Evolutionary conservation across 1,139 yeast genomes (phyloP), one percentile per base, ranked within the genome.

Genomic region (Taphrina wiesneri): DNA sequence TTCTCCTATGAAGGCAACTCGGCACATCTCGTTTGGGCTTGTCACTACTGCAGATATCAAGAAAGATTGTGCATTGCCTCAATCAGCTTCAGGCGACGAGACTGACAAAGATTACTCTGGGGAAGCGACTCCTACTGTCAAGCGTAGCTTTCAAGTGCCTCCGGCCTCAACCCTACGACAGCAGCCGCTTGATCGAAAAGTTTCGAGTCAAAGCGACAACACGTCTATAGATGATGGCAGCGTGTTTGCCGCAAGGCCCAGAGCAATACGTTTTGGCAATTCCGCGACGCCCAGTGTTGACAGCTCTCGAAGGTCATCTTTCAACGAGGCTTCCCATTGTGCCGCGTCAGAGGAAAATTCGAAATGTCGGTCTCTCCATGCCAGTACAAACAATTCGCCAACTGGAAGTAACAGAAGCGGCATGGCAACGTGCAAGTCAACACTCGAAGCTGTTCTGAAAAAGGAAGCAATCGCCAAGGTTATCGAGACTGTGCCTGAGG

Each of bases 401-500:
- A 11, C 52, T 17, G n/a, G 52, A 21, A 26, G 17, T 19, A 21
- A 49, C 19, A 15, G 64, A 9, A 17, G n/a, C 9, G 57, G 49
- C 4, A 2, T 54, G 23, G 57, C 64, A 17, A 60, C 64, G 9
- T 60, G 64, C 28, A 60, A 51, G 23, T 49, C 57, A 7, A 60
- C 64, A 21, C 47, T 60, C 34, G 64, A 60, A 5, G 51, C 49
- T 2, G 30, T 60, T 13, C 25, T 60, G 26, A 52, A 60, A 19
- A 60, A 60, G 30, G 64, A 60, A 32, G 23, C 56, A 6, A 60
- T 60, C 9, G 64, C 64, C 17, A 60, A 60, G 28, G 64, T 60
- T 28, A 60, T 60, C 28, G 64, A 60, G 34, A 52, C 64, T n/a
- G 63, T 56, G 15, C 46, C 52, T 3, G 63, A 64, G n/a, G 63